A percentile compares a stretch with the other conserved stretches of the same genome.
Conservation (phyloP, 768 basidiomycete genomes). For the Agaricus sinodeliciosus region DNA sequence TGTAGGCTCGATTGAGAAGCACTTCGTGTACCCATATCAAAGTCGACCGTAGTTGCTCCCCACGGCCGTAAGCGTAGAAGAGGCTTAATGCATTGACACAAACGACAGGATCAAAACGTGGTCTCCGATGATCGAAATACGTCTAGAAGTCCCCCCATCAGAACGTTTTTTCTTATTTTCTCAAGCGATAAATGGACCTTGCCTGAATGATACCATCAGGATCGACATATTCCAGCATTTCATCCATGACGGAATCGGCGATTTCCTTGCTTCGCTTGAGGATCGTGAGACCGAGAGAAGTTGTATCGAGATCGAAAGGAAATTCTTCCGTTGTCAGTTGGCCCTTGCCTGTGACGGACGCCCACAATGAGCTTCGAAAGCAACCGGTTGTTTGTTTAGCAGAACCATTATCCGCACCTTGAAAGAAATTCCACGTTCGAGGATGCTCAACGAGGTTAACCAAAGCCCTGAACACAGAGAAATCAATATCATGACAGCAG, state of each 20-base stretch:
- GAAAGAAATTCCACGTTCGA: conserved; percentile 51
- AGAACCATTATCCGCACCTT: conserved; percentile 21
- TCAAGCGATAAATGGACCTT: conserved; percentile 5
- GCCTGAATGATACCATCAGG: conserved; percentile 47
- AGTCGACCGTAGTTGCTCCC: conserved; percentile 34
- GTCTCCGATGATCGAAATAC: conserved; percentile 45
- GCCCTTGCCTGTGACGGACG: conserved; percentile 23
- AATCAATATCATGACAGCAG: not conserved
- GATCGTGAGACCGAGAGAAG: conserved; percentile 45
- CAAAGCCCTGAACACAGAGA: conserved; percentile 27
- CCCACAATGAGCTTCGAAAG: not conserved
- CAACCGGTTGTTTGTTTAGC: no score
- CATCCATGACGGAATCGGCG: conserved; percentile 42
- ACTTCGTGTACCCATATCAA: conserved; percentile 44
- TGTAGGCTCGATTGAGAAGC: conserved; percentile 44
- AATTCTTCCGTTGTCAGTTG: conserved; percentile 41
- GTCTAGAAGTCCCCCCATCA: conserved; percentile 25
- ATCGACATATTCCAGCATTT: conserved; percentile 46
- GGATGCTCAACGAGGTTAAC: conserved; percentile 36
- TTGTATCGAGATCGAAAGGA: conserved; percentile 53
- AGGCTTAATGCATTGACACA: conserved; percentile 43
- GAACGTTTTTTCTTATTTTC: not conserved
- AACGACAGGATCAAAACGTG: conserved; percentile 47
- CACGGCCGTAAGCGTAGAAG: conserved; percentile 45
- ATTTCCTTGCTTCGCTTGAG: conserved; percentile 24